Base-by-base conservation (phyloP, 768 basidiomycete genomes). In the Suillus weaverae region DNA sequence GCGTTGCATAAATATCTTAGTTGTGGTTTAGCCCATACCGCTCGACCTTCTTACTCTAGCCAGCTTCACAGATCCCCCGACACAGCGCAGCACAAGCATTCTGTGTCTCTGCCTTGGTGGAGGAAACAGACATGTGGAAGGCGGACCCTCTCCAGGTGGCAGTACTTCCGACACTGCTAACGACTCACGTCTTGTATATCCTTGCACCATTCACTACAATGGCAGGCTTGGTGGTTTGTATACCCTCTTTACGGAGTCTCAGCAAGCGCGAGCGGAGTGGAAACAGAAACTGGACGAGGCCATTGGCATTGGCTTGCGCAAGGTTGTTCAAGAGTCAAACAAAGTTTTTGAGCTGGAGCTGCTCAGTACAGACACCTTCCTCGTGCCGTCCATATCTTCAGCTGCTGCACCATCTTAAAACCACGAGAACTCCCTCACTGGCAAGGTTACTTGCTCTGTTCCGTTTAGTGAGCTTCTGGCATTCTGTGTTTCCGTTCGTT, bases 261-360 rank as follows among this genome's bases (percentile, higher is more conserved):
- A 84, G 4, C 87, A 89, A 46, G 85, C 85, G 3, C 86, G 97
- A 2, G 73, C 80, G 9, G 95, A 96, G 65, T 99, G 97, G 97
- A 90, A 93, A 75, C 81, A 86, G 70, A 95, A 94, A 74, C 78
- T 99, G 5, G 88, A 94, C 65, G 92, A 97, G 74, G 95, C 96
- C n/a, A n/a, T n/a, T n/a, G n/a, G n/a, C 18, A 86, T 95, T 60
- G 91, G 89, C 10, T 72, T 97, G 63, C 86, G 96, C 53, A 89
- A 86, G 70, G 88, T 91, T 39, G 94, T 95, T 35, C 91, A 96
- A 72, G 96, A 98, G 72, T 91, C 91, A 32, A 95, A 94, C 77
- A 95, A 94, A 80, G 94, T 94, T 18, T 97, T 98, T 69, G 95
- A 98, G 78, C 85, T 95, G 64, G 92, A 94, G 72, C 92, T 92